phyloP scores from a whole-genome alignment of 2,329 filamentous ascomycete species.

The Colletotrichum sojae region DNA sequence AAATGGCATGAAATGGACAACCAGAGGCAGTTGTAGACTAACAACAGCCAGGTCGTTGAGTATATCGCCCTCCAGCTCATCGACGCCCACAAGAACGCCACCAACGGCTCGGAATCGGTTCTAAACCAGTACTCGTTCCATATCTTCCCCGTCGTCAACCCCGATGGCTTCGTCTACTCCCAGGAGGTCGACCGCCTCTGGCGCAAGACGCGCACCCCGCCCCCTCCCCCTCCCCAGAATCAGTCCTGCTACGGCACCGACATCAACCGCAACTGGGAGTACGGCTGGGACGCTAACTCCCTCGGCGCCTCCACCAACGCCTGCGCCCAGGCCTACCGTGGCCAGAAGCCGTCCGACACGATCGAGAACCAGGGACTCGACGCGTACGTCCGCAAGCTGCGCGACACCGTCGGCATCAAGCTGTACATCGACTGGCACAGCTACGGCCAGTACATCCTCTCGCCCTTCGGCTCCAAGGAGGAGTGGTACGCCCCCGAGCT shows the following conservation, averaged over 20 bases:
- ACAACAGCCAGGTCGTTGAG: slow-evolving; percentile 52
- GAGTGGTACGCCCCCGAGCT: slow-evolving; percentile 54
- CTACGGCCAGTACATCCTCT: slow-evolving; percentile 60
- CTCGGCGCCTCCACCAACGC: slow-evolving; percentile 63
- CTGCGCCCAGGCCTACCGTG: slow-evolving; percentile 62
- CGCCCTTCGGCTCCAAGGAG: slow-evolving; percentile 62
- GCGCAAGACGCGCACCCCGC: slow-evolving; percentile 66
- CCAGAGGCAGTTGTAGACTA: slow-evolving; percentile 47
- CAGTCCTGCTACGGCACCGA: slow-evolving; percentile 62
- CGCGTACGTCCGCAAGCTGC: slow-evolving; percentile 49
- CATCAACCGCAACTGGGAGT: slow-evolving; percentile 69
- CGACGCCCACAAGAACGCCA: slow-evolving; percentile 52
- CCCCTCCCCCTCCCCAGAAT: slow-evolving; percentile 50
- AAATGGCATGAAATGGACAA: background rate
- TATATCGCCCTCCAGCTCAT: slow-evolving; percentile 64
- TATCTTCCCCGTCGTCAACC: slow-evolving; percentile 66
- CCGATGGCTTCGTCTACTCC: slow-evolving; percentile 63
- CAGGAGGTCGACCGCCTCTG: slow-evolving; percentile 63
- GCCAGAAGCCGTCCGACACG: slow-evolving; percentile 55
- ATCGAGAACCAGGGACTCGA: slow-evolving; percentile 63
- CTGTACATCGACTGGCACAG: slow-evolving; percentile 65
- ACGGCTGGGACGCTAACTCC: slow-evolving; percentile 58
- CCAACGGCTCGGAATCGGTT: slow-evolving; percentile 53
- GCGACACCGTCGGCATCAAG: slow-evolving; percentile 53
- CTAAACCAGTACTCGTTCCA: slow-evolving; percentile 71